Conservation (phyloP, 352 stramenopile genomes). For the Globisporangium camurandrum region DNA sequence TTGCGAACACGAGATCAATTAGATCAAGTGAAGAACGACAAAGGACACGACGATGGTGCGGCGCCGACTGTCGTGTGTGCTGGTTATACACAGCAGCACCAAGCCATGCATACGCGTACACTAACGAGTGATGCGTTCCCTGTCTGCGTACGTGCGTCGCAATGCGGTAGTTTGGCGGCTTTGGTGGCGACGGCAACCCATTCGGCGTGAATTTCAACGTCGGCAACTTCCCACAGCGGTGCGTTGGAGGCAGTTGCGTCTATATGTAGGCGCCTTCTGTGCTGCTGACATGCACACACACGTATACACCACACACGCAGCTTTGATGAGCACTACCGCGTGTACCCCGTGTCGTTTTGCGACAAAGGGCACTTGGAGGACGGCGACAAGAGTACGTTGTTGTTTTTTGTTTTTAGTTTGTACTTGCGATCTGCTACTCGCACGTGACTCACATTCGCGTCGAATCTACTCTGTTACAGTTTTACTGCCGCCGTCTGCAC, state of each 20-base stretch:
- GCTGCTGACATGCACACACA: neutral
- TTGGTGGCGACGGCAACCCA: slow-evolving; percentile 66
- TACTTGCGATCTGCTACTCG: too few relatives aligned
- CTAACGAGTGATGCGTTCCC: neutral
- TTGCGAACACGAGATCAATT: neutral
- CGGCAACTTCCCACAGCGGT: slow-evolving; percentile 68
- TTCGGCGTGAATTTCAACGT: slow-evolving; percentile 81
- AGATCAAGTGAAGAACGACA: slow-evolving; percentile 8
- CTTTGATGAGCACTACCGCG: slow-evolving; percentile 83
- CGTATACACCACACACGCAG: slow-evolving; percentile 14
- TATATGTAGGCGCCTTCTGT: neutral
- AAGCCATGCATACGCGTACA: neutral
- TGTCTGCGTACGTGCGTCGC: neutral
- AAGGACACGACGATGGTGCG: slow-evolving; percentile 10
- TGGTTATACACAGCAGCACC: too few relatives aligned
- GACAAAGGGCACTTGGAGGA: slow-evolving; percentile 86
- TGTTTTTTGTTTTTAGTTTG: too few relatives aligned
- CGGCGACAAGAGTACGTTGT: slow-evolving; percentile 77
- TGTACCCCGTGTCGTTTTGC: slow-evolving; percentile 83
- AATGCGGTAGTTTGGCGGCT: slow-evolving; percentile 51
- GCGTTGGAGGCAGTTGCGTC: slow-evolving; percentile 1
- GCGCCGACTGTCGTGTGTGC: too few relatives aligned
- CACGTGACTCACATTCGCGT: too few relatives aligned
- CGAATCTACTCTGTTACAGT: too few relatives aligned
- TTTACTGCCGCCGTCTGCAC: slow-evolving; percentile 94